phyloP scores from a whole-genome alignment of 2,329 filamentous ascomycete genomes.

The Daldinia sp. region DNA sequence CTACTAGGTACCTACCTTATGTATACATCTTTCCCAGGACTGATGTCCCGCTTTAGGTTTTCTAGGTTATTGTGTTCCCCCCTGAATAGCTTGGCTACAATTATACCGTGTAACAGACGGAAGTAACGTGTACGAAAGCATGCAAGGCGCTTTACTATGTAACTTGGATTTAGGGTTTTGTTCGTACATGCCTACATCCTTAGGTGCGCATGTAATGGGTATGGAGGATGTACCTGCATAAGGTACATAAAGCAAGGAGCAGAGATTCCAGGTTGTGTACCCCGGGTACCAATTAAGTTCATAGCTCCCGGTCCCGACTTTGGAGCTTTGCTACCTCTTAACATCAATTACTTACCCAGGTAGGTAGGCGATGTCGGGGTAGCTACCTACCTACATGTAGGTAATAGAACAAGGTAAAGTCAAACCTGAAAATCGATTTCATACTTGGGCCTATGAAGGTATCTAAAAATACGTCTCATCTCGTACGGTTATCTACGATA shows the following conservation, averaged over 20 bases:
- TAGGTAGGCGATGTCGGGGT: not conserved
- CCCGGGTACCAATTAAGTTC: constrained; percentile 24
- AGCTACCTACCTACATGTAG: not conserved
- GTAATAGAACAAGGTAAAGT: not conserved
- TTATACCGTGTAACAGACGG: constrained; percentile 24
- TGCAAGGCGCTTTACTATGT: constrained; percentile 9
- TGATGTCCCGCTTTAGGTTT: not conserved
- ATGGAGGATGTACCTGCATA: constrained; percentile 20
- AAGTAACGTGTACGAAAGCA: constrained; percentile 25
- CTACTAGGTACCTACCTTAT: too few relatives aligned
- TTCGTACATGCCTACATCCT: constrained; percentile 6
- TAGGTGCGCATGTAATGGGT: too few relatives aligned
- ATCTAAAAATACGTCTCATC: constrained; percentile 20
- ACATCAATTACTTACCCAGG: too few relatives aligned
- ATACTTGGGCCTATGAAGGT: not conserved
- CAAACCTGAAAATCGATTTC: constrained; percentile 10
- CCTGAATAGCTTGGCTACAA: constrained; percentile 12
- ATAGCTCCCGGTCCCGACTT: constrained; percentile 15
- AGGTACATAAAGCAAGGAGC: constrained; percentile 6
- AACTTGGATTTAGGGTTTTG: constrained; percentile 6
- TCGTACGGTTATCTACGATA: constrained; percentile 10
- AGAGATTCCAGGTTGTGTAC: constrained; percentile 8
- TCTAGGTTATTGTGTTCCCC: constrained; percentile 8
- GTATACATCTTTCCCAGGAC: constrained; percentile 10
- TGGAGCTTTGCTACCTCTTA: constrained; percentile 4